These are phyloP conservation scores for Zostera marina DNA, from an alignment of 116 monocot species.

Conservation along the genomic window DNA sequence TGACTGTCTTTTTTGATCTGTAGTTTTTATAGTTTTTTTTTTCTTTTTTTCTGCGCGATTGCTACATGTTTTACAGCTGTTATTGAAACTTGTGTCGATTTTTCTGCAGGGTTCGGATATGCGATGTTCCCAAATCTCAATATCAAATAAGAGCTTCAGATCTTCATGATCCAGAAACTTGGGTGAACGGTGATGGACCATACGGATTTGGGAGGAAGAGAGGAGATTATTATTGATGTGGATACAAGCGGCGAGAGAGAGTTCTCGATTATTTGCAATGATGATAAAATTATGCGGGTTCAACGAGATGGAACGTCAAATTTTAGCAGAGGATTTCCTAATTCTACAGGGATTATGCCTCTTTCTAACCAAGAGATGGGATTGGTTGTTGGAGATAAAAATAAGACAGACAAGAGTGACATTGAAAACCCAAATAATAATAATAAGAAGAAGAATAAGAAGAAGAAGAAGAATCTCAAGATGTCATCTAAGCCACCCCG, in stretches of 20 bases:
- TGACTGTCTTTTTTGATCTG: too few relatives aligned
- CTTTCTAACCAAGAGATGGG: background rate
- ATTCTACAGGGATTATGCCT: background rate
- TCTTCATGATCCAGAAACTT: background rate
- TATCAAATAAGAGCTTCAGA: background rate
- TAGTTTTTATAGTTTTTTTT: too few relatives aligned
- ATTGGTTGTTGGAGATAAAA: constrained; percentile 1
- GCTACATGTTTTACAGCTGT: too few relatives aligned
- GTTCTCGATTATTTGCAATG: background rate
- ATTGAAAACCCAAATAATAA: constrained; percentile 7
- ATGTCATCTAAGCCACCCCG: constrained; percentile 13
- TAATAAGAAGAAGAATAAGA: constrained; percentile 3
- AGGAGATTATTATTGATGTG: background rate
- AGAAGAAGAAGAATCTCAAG: constrained; percentile 3
- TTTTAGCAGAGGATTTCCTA: background rate
- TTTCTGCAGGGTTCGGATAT: too few relatives aligned
- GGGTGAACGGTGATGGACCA: constrained; percentile 5
- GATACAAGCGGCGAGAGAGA: background rate
- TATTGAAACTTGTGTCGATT: too few relatives aligned
- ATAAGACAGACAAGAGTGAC: background rate
- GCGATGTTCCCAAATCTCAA: too few relatives aligned
- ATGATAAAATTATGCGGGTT: background rate
- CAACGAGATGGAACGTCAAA: background rate
- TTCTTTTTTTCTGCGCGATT: too few relatives aligned
- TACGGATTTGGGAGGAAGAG: background rate